phyloP scores from a whole-genome alignment of 768 basidiomycete species.

The Hortiboletus campestris region DNA sequence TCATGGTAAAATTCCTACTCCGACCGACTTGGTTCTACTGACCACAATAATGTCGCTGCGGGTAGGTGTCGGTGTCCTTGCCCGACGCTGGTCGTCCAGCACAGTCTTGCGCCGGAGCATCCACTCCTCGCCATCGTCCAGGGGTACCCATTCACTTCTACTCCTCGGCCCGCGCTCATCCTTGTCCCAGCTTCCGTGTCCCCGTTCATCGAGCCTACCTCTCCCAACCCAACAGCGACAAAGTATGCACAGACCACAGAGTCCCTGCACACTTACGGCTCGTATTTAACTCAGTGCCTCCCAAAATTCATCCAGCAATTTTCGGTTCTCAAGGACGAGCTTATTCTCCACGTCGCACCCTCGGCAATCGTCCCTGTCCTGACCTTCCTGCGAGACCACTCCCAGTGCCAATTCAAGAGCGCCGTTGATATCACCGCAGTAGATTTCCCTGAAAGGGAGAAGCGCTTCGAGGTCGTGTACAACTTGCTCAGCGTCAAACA shows the following conservation, averaged over 20 bases:
- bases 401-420: slow-evolving; percentile 90
- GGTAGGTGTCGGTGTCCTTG: slow-evolving; percentile 41
- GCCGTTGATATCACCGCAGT: slow-evolving; percentile 94
- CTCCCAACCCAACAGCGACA: slow-evolving; percentile 78
- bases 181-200: slow-evolving; percentile 53
- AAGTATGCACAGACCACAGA: slow-evolving; percentile 72
- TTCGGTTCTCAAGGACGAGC: slow-evolving; percentile 94
- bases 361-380: slow-evolving; percentile 79
- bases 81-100: slow-evolving; percentile 15
- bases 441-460: slow-evolving; percentile 90
- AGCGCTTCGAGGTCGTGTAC: slow-evolving; percentile 97
- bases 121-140: slow-evolving; percentile 45
- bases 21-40: slow-evolving; percentile 15
- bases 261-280: slow-evolving; percentile 85
- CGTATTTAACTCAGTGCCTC: slow-evolving; percentile 88
- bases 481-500: slow-evolving; percentile 81
- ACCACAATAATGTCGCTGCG: slow-evolving; percentile 42
- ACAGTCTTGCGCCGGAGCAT: slow-evolving; percentile 39
- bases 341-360: slow-evolving; percentile 85
- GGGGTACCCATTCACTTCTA: slow-evolving; percentile 38
- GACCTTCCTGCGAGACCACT: slow-evolving; percentile 92
- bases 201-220: slow-evolving; percentile 88
- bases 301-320: slow-evolving; percentile 99
- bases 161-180: slow-evolving; percentile 8
- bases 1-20: slow-evolving; percentile 35